These are phyloP conservation scores for Naegleria fowleri DNA, from an alignment of 208 protist species.

Conservation along the genomic window DNA sequence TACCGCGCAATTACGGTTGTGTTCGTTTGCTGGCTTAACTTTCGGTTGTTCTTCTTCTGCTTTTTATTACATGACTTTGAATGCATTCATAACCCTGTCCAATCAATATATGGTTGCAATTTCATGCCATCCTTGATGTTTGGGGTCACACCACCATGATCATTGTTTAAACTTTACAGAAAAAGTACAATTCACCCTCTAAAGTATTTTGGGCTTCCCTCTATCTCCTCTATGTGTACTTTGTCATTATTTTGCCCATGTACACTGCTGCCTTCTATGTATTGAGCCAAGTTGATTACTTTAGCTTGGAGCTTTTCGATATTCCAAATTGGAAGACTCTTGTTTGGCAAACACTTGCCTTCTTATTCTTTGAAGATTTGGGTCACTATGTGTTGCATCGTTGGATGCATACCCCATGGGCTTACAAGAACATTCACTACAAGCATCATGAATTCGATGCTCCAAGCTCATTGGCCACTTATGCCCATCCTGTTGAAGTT, in stretches of 20 bases:
- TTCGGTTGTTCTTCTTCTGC: no score
- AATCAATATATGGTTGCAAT: no score
- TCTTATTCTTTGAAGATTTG: constrained; percentile 82
- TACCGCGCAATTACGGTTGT: no score
- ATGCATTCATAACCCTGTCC: no score
- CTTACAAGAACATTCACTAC: constrained; percentile 84
- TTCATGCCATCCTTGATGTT: no score
- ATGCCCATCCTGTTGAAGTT: constrained; percentile 30
- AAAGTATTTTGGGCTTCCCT: not conserved
- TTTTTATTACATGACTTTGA: no score
- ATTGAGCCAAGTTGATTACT: not conserved
- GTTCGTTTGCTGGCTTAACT: no score
- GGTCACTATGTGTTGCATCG: constrained; percentile 88
- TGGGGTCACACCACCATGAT: no score
- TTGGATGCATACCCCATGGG: constrained; percentile 69
- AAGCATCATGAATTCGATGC: constrained; percentile 61
- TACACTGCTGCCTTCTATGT: not conserved
- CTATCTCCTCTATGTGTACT: not conserved
- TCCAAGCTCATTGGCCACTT: not conserved
- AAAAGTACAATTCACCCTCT: not conserved
- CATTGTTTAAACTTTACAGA: no score
- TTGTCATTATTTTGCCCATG: not conserved
- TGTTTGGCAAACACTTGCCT: constrained; percentile 47
- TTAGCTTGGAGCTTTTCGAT: not conserved
- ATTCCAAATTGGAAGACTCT: not conserved